Conservation (phyloP, 352 stramenopile genomes). For the Aphanomyces cochlioides region DNA sequence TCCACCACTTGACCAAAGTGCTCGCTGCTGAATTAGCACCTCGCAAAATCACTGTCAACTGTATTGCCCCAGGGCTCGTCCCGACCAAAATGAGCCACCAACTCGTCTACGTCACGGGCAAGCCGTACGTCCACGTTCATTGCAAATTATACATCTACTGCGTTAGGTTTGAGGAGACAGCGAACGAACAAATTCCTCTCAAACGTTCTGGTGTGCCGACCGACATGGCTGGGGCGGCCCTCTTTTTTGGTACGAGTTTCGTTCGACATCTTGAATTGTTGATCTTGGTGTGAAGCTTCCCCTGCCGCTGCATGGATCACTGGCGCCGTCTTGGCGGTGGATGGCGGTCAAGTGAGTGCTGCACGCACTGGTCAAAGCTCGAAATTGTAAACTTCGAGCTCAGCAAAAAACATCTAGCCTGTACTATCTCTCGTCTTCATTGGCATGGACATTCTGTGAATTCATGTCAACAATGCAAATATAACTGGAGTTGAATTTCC, state of each 20-base stretch:
- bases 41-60: conserved; percentile 92
- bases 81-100: conserved; percentile 86
- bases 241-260: conserved; percentile 56
- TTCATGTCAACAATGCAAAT: not conserved
- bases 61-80: conserved; percentile 90
- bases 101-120: conserved; percentile 50
- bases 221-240: conserved; percentile 92
- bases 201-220: conserved; percentile 75
- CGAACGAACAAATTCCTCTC: conserved; percentile 64
- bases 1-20: conserved; percentile 92
- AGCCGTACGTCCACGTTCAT: conserved; percentile 16
- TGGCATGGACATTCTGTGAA: too few relatives aligned
- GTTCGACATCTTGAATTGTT: not conserved
- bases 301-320: conserved; percentile 89
- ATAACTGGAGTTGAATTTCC: too few relatives aligned
- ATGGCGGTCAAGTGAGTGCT: conserved; percentile 78
- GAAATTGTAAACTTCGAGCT: not conserved
- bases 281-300: conserved; percentile 41
- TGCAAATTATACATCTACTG: not conserved
- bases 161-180: conserved; percentile 54
- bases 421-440: too few relatives aligned
- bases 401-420: too few relatives aligned
- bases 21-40: conserved; percentile 87
- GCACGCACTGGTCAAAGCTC: conserved; percentile 21
- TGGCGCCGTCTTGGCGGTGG: conserved; percentile 86